These are phyloP conservation scores for Phytophthora rubi DNA, from an alignment of 352 stramenopile species.

Conservation along the genomic window DNA sequence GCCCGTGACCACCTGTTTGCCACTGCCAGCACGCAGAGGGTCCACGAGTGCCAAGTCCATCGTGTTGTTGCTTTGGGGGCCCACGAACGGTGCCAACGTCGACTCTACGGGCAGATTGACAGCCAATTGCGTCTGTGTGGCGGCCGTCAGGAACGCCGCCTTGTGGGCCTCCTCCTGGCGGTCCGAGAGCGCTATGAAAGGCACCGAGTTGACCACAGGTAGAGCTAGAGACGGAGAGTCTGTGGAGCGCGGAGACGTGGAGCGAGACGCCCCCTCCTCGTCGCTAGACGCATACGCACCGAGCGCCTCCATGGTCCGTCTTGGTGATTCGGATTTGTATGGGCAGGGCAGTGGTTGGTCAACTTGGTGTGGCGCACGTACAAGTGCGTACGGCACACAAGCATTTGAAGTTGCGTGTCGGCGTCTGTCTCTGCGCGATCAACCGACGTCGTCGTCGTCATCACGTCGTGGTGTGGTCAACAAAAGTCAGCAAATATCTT, in stretches of 20 bases:
- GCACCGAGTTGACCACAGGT: slow-evolving; percentile 63
- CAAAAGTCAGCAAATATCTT: neutral
- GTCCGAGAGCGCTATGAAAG: slow-evolving; percentile 42
- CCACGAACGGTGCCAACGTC: slow-evolving; percentile 62
- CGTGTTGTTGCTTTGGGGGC: slow-evolving; percentile 31
- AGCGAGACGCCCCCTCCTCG: slow-evolving; percentile 32
- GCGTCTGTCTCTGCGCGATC: slow-evolving; percentile 7
- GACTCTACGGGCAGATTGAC: slow-evolving; percentile 75
- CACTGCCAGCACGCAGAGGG: slow-evolving; percentile 50
- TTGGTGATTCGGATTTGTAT: neutral
- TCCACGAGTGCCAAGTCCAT: slow-evolving; percentile 25
- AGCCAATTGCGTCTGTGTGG: slow-evolving; percentile 48
- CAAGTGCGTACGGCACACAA: neutral
- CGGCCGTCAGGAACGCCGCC: slow-evolving; percentile 46
- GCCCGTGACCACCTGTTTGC: slow-evolving; percentile 80
- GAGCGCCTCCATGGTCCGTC: slow-evolving; percentile 51
- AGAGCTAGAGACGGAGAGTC: slow-evolving; percentile 29
- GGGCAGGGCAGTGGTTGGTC: neutral
- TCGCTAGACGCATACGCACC: slow-evolving; percentile 59
- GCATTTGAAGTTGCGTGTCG: slow-evolving; percentile 13
- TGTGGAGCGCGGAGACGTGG: slow-evolving; percentile 12
- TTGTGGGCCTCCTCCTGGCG: slow-evolving; percentile 39
- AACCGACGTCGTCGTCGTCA: slow-evolving; percentile 12
- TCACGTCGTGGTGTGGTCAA: neutral
- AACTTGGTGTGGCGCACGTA: neutral